Base-by-base conservation (phyloP, 2,329 filamentous ascomycete genomes). In the Cladosporium sp. region DNA sequence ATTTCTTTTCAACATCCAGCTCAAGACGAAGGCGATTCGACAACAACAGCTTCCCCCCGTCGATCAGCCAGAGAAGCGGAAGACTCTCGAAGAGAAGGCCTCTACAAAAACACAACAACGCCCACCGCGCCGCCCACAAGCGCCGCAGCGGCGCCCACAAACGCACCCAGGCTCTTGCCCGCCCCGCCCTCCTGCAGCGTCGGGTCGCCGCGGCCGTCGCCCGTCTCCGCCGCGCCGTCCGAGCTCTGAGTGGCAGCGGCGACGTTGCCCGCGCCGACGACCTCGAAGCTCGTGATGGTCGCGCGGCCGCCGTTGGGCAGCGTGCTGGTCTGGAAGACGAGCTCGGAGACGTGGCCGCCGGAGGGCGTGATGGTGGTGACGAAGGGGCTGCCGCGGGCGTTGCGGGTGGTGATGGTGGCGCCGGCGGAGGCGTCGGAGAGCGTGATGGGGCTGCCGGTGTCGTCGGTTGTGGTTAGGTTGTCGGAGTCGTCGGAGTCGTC, bases 351-450 rank as follows among this genome's bases (percentile, higher is more conserved):
- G 8, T 56, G 61, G 16, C 68, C 72, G 43, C 68, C 73, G 43
- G 60, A 65, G 3, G 74, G 74, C 1, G 73, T 75, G 59, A 72
- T 75, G 1, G 75, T 77, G 2, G 74, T 73, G 46, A 74, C 57
- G 52, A 76, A 68, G 3, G 72, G 71, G 35, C 61, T 56, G 19
- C 74, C 74, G 7, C 55, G 19, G 2, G 58, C 61, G 55, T 77
- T 65, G 9, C 73, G 77, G 13, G 65, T 63, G 9, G 74, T 77
- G 41, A 74, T 61, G 16, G 74, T 69, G 43, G 73, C 66, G 44
- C 73, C 73, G 1, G 42, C 46, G 5, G 56, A 58, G 22, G 62
- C 62, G 45, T 57, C 63, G 11, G 66, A 63, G 10, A 70, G 60
- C 13, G 70, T 64, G 40, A 74, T 64, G 16, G 62, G 59, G 46